Percentiles rank a stretch among this genome's conserved stretches.
These are phyloP conservation scores for Clitocybe nebularis DNA, from an alignment of 1,284 basidiomycete genomes.

Conservation along the genomic window DNA sequence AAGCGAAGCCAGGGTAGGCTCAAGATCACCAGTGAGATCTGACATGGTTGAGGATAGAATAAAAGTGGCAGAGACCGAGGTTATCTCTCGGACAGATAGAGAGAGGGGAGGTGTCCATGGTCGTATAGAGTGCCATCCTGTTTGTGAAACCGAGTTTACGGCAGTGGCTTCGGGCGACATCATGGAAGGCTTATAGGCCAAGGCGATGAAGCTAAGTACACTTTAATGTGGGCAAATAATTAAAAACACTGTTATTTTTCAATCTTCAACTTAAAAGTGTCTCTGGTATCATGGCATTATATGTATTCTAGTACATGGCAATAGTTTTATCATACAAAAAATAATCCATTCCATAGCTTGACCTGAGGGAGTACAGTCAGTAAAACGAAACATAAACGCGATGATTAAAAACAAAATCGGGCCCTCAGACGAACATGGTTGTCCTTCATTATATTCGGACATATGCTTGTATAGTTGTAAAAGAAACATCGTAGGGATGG, in stretches of 20 bases:
- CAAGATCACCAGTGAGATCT: conserved; percentile 29
- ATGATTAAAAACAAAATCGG: background rate
- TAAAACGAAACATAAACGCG: background rate
- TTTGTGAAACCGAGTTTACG: conserved; percentile 12
- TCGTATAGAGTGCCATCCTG: conserved; percentile 66
- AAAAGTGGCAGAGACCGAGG: conserved; percentile 78
- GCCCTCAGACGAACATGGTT: conserved; percentile 32
- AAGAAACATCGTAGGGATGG: conserved; percentile 27
- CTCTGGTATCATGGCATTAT: background rate
- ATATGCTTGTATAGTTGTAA: conserved; percentile 36
- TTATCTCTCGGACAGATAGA: conserved; percentile 70
- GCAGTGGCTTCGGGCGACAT: conserved; percentile 12
- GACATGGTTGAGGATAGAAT: conserved; percentile 57
- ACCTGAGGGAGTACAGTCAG: background rate
- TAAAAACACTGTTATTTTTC: background rate
- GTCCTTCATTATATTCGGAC: conserved; percentile 35
- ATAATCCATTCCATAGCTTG: too few species aligned
- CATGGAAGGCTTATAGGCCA: too few species aligned
- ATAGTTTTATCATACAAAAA: too few species aligned
- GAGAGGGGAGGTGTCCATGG: conserved; percentile 70
- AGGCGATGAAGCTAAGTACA: too few species aligned
- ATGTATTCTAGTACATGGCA: background rate
- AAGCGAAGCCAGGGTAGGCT: conserved; percentile 40
- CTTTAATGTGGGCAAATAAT: too few species aligned
- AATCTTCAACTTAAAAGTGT: background rate